These are phyloP conservation scores for Leccinum imitatum DNA, from an alignment of 768 basidiomycete species.

Conservation along the genomic window DNA sequence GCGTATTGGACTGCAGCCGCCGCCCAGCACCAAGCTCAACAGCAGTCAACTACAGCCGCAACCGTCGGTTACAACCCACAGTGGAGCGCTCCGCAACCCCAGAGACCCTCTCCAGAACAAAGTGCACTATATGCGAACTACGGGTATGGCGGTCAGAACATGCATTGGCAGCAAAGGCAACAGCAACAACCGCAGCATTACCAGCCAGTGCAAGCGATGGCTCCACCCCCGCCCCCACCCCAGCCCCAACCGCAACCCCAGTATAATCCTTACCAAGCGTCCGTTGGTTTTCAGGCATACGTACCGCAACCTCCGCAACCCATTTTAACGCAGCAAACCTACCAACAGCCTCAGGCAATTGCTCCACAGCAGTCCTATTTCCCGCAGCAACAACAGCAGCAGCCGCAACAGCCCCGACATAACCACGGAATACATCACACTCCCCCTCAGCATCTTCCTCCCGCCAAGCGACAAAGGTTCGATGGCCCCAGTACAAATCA, in stretches of 20 bases:
- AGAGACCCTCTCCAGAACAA: slow-evolving; percentile 73
- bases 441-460: slow-evolving; percentile 81
- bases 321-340: slow-evolving; percentile 48
- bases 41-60: slow-evolving; percentile 36
- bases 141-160: slow-evolving; percentile 74
- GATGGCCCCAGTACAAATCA: slow-evolving; percentile 66
- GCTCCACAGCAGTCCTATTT: slow-evolving; percentile 43
- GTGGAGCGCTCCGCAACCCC: slow-evolving; percentile 63
- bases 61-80: slow-evolving; percentile 59
- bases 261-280: slow-evolving; percentile 77
- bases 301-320: slow-evolving; percentile 60
- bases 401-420: slow-evolving; percentile 44
- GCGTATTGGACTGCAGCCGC: slow-evolving; percentile 73
- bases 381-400: slow-evolving; percentile 38
- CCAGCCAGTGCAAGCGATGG: slow-evolving; percentile 49
- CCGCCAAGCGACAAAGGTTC: slow-evolving; percentile 88
- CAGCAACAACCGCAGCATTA: slow-evolving; percentile 53
- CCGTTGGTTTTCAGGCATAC: slow-evolving; percentile 64
- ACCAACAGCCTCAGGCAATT: slow-evolving; percentile 42
- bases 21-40: slow-evolving; percentile 43
- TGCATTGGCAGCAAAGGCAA: slow-evolving; percentile 65
- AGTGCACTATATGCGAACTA: slow-evolving; percentile 89
- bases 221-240: slow-evolving; percentile 52
- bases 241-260: slow-evolving; percentile 58
- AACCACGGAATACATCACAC: slow-evolving; percentile 57